These are phyloP conservation scores for Hibiscus mutabilis DNA, from an alignment of 345 rosid species.

Conservation along the genomic window DNA sequence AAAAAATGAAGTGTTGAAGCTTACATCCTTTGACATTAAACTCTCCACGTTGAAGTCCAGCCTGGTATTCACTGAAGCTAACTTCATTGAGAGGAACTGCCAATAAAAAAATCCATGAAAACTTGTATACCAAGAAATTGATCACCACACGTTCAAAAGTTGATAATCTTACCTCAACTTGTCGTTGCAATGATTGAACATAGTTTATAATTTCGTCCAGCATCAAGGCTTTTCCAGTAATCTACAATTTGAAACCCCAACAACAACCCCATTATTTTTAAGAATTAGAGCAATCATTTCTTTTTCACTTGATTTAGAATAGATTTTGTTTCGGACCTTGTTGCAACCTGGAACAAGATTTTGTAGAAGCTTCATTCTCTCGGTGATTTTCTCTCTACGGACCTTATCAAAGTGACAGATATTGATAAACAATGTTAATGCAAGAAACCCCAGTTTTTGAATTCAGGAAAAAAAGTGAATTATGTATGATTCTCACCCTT, in stretches of 20 bases:
- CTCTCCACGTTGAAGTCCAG: constrained; percentile 56
- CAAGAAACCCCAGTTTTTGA: neutral
- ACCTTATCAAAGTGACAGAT: constrained; percentile 34
- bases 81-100: constrained; percentile 94
- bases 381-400: constrained; percentile 90
- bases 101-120: neutral
- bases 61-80: constrained; percentile 79
- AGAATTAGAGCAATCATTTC: neutral
- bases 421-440: neutral
- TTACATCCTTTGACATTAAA: constrained; percentile 64
- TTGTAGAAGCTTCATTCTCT: constrained; percentile 93
- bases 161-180: constrained; percentile 67
- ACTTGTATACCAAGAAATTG: constrained; percentile 20
- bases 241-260: constrained; percentile 27
- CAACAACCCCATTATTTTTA: neutral
- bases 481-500: constrained; percentile 45
- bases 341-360: constrained; percentile 97
- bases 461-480: neutral
- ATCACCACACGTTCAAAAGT: constrained; percentile 11
- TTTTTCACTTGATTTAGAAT: neutral
- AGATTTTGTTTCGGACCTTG: constrained; percentile 39
- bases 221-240: constrained; percentile 83
- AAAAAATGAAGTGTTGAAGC: constrained; percentile 12
- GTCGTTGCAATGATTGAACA: constrained; percentile 84
- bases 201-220: constrained; percentile 88